Conservation (phyloP, 2,329 filamentous ascomycete genomes). For the Diaporthe sp. region DNA sequence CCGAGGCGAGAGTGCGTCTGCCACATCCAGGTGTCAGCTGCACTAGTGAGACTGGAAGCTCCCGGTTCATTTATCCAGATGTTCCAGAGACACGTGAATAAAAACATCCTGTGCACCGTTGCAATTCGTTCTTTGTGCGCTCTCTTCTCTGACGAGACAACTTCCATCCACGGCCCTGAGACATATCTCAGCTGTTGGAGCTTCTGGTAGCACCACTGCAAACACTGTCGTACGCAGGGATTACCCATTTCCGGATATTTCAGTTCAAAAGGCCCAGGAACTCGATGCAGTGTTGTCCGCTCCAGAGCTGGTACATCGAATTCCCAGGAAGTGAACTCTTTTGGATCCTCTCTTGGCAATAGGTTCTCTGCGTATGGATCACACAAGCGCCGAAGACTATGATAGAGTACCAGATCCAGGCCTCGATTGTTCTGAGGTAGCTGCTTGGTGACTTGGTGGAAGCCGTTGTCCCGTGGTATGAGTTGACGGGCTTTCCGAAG, state of each 20-base stretch:
- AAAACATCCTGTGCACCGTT: neutral
- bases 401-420: neutral
- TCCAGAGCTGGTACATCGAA: neutral
- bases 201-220: neutral
- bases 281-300: neutral
- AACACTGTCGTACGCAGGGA: neutral
- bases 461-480: neutral
- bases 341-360: neutral
- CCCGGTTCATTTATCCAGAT: neutral
- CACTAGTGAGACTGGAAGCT: neutral
- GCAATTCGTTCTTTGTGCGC: neutral
- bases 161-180: neutral
- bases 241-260: neutral
- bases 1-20: neutral
- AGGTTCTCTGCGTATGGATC: neutral
- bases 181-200: neutral
- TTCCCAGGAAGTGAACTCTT: neutral
- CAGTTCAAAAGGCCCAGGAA: neutral
- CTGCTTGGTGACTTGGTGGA: neutral
- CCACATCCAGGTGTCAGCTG: neutral
- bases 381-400: neutral
- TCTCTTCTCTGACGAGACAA: neutral
- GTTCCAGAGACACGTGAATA: neutral
- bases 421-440: neutral
- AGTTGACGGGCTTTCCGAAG: conserved; percentile 2